A percentile compares a stretch with the other conserved stretches of the same genome.
Conservation (phyloP, 1,284 basidiomycete genomes). For the Mycena citricolor region DNA sequence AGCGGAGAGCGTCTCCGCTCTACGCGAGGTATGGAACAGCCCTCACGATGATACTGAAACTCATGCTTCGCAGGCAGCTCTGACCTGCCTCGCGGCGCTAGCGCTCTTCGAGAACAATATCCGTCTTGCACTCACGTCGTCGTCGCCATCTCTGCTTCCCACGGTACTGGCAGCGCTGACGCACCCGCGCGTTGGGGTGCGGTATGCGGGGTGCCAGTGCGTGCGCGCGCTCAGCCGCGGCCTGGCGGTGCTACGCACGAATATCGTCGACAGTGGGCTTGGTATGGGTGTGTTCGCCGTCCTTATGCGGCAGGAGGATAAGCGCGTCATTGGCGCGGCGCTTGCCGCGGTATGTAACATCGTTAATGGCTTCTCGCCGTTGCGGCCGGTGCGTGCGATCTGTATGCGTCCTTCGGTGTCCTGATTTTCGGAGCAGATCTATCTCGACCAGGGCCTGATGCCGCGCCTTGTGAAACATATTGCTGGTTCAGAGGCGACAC, state of each 20-base stretch:
- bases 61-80: slow-evolving; percentile 50
- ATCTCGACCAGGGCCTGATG: slow-evolving; percentile 66
- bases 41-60: too few species aligned
- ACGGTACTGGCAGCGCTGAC: slow-evolving; percentile 53
- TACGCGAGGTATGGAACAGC: slow-evolving; percentile 60
- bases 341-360: slow-evolving; percentile 81
- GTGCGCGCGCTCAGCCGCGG: slow-evolving; percentile 76
- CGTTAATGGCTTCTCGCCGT: slow-evolving; percentile 83
- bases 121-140: slow-evolving; percentile 63
- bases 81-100: slow-evolving; percentile 71
- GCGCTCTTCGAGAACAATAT: slow-evolving; percentile 70
- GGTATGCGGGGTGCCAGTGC: slow-evolving; percentile 81
- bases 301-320: slow-evolving; percentile 50
- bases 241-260: slow-evolving; percentile 78
- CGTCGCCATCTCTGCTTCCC: slow-evolving; percentile 45
- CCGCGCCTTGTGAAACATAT: slow-evolving; percentile 61
- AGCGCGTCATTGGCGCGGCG: slow-evolving; percentile 71
- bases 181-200: slow-evolving; percentile 70
- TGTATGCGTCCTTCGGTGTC: slow-evolving; percentile 12
- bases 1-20: slow-evolving; percentile 52
- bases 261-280: slow-evolving; percentile 78
- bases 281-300: slow-evolving; percentile 68
- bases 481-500: slow-evolving; percentile 48
- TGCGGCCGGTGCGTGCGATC: slow-evolving; percentile 56
- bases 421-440: slow-evolving; percentile 43